phyloP scores from a whole-genome alignment of 2,329 filamentous ascomycete genomes.

The Xylaria sp. region DNA sequence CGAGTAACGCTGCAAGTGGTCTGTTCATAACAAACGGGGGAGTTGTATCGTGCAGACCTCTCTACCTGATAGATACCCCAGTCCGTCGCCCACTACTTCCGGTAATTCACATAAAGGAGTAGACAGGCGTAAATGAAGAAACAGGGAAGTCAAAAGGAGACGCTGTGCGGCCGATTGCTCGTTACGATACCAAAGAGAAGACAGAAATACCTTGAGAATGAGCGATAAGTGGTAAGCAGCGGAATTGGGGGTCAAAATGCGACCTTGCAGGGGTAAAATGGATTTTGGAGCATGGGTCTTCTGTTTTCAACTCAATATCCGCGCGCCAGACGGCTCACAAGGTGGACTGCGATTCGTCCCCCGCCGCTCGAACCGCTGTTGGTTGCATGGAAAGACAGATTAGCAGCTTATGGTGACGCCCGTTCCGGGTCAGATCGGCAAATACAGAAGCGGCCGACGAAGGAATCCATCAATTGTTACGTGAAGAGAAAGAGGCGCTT shows the following conservation, averaged over 20 bases:
- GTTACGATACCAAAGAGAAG: slow-evolving; percentile 17
- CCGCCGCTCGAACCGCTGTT: slow-evolving; percentile 41
- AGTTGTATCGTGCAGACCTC: not conserved
- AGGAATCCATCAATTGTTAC: not conserved
- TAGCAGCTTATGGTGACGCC: slow-evolving; percentile 17
- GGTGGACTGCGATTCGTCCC: slow-evolving; percentile 41
- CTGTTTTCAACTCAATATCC: slow-evolving; percentile 38
- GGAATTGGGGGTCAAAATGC: slow-evolving; percentile 32
- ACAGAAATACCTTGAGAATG: slow-evolving; percentile 17
- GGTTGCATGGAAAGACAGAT: slow-evolving; percentile 11
- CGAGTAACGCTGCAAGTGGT: slow-evolving; percentile 21
- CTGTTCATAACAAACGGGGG: slow-evolving; percentile 8
- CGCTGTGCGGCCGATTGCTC: slow-evolving; percentile 10
- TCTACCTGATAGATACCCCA: not conserved
- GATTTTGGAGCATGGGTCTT: slow-evolving; percentile 30
- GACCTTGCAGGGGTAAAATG: slow-evolving; percentile 24
- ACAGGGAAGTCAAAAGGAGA: not conserved
- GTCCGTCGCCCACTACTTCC: slow-evolving; percentile 3
- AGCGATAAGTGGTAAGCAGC: slow-evolving; percentile 6
- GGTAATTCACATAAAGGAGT: slow-evolving; percentile 4
- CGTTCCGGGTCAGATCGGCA: slow-evolving; percentile 29
- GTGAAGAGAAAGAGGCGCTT: slow-evolving; percentile 17
- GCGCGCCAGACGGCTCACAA: slow-evolving; percentile 45
- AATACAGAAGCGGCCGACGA: slow-evolving; percentile 5
- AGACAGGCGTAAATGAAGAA: not conserved